phyloP scores from a whole-genome alignment of 176 grass and related monocot genomes.

The Elymus sibiricus region DNA sequence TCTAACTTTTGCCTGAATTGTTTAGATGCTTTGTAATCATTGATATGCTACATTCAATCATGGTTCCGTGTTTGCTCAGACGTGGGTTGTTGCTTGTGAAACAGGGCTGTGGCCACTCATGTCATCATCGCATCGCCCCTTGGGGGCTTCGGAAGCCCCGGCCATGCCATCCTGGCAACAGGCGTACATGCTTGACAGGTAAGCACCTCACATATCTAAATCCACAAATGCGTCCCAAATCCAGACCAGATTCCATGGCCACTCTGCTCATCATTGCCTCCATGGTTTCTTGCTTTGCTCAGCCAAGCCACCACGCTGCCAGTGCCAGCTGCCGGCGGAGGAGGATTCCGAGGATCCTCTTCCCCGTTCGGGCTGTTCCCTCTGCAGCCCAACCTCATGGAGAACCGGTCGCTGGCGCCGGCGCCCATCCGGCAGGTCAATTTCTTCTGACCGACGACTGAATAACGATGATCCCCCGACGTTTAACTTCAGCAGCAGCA shows the following conservation, averaged over 20 bases:
- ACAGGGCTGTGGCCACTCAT: constrained; percentile 69
- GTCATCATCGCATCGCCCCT: constrained; percentile 38
- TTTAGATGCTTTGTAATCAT: background rate
- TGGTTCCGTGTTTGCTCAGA: background rate
- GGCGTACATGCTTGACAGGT: constrained; percentile 51
- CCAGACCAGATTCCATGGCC: background rate
- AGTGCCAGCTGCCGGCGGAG: constrained; percentile 17
- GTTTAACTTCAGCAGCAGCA: background rate
- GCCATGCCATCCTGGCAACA: constrained; percentile 47
- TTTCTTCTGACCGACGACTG: constrained; percentile 52
- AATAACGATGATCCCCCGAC: background rate
- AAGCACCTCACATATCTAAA: background rate
- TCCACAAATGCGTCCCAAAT: background rate
- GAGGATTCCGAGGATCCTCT: constrained; percentile 24
- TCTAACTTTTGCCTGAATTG: background rate
- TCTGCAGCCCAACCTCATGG: constrained; percentile 45
- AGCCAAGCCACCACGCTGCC: constrained; percentile 45
- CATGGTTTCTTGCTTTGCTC: background rate
- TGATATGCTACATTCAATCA: background rate
- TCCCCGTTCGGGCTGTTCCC: constrained; percentile 42
- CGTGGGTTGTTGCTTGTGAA: background rate
- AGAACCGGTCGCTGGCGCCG: constrained; percentile 53
- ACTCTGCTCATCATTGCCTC: background rate
- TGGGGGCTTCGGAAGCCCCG: constrained; percentile 24
- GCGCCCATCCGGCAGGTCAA: constrained; percentile 63